phyloP scores from a whole-genome alignment of 163 green algal genomes.

The Botryococcus braunii region DNA sequence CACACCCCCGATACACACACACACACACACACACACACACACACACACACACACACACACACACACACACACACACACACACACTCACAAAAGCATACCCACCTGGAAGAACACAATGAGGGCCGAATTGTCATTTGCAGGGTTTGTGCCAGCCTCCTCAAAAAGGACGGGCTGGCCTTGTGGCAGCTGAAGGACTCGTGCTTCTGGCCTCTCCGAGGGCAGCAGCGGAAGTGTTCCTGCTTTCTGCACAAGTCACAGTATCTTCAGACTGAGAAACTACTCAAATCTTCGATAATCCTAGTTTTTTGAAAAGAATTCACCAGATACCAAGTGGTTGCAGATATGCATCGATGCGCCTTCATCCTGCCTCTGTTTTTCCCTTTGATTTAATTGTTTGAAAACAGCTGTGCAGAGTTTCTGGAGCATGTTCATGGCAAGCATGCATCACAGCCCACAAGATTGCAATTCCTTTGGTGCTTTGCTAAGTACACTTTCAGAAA shows the following conservation, averaged over 20 bases:
- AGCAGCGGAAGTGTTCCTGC: slow-evolving; percentile 20
- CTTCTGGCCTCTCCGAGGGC: slow-evolving; percentile 30
- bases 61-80: not conserved
- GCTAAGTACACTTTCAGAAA: too few relatives aligned
- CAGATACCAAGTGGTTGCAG: too few relatives aligned
- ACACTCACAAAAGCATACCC: not conserved
- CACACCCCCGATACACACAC: too few relatives aligned
- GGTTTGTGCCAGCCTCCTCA: slow-evolving; percentile 43
- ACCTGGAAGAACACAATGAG: slow-evolving; percentile 65
- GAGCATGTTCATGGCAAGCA: too few relatives aligned
- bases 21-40: too few relatives aligned
- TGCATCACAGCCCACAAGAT: too few relatives aligned
- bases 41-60: not conserved
- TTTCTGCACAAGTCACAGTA: slow-evolving; percentile 6
- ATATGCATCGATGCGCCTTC: too few relatives aligned
- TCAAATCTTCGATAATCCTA: not conserved
- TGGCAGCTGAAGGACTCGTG: slow-evolving; percentile 41
- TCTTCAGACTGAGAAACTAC: not conserved
- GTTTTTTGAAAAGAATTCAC: too few relatives aligned
- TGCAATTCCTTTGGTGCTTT: too few relatives aligned
- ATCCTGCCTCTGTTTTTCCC: too few relatives aligned
- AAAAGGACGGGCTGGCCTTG: slow-evolving; percentile 27
- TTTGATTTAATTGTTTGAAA: too few relatives aligned
- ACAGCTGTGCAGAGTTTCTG: too few relatives aligned
- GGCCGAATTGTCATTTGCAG: slow-evolving; percentile 71